Percentiles rank a stretch among this genome's conserved stretches.
These are phyloP conservation scores for Cicer cuneatum DNA, from an alignment of 306 rosid genomes.

Conservation along the genomic window DNA sequence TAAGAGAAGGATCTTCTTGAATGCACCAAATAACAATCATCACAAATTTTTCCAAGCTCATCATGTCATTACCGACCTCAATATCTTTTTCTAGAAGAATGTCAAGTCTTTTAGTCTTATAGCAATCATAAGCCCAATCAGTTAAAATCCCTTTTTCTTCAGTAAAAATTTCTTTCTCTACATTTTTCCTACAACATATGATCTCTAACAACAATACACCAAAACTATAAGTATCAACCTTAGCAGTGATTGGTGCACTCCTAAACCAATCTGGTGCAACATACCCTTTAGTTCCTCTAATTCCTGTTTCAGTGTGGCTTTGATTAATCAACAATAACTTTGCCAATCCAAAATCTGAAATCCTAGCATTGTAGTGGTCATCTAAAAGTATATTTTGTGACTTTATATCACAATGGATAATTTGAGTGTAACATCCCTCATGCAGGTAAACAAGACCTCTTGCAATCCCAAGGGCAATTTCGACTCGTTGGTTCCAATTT, in stretches of 20 bases:
- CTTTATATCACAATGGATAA: conserved; percentile 46
- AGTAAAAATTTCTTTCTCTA: not conserved
- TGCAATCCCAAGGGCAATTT: conserved; percentile 31
- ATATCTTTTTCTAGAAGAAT: conserved; percentile 30
- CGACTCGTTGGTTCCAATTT: conserved; percentile 22
- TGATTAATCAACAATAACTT: conserved; percentile 34
- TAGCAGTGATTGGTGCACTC: conserved; percentile 32
- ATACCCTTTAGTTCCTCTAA: conserved; percentile 46
- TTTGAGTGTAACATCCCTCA: conserved; percentile 40
- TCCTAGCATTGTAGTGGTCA: conserved; percentile 36
- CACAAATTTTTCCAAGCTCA: conserved; percentile 29
- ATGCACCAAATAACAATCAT: conserved; percentile 46
- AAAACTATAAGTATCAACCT: conserved; percentile 41
- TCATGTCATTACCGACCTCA: not conserved
- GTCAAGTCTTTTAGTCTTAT: not conserved
- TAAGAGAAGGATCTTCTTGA: conserved; percentile 43
- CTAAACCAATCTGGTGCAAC: conserved; percentile 45
- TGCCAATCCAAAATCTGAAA: conserved; percentile 46
- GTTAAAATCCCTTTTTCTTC: conserved; percentile 31
- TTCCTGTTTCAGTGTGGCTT: conserved; percentile 27
- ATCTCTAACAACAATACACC: conserved; percentile 33
- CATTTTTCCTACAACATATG: conserved; percentile 38
- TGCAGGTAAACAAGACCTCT: conserved; percentile 46
- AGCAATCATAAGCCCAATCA: conserved; percentile 48
- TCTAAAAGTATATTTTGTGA: conserved; percentile 36